These are phyloP conservation scores for Plenodomus biglobosus DNA, from an alignment of 2,329 filamentous ascomycete genomes.

Conservation along the genomic window DNA sequence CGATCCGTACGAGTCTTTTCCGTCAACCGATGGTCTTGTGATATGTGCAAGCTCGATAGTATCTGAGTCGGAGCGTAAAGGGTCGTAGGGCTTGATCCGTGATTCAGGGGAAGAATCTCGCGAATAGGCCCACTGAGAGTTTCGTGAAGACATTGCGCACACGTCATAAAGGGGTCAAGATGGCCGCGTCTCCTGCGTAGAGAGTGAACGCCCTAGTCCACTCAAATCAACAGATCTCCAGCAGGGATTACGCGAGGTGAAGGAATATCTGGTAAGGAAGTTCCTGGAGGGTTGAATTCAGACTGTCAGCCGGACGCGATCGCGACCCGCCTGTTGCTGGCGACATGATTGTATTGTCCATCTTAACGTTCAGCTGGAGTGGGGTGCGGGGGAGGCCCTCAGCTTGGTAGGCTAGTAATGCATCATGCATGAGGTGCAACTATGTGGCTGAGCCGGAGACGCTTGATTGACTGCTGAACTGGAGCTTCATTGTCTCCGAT, in stretches of 20 bases:
- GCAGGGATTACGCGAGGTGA: neutral
- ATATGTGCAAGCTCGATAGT: conserved; percentile 34
- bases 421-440: conserved; percentile 11
- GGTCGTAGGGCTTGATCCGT: conserved; percentile 28
- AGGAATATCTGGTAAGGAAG: neutral
- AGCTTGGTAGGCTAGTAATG: conserved; percentile 4
- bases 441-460: conserved; percentile 9
- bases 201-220: neutral
- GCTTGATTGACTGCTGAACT: neutral
- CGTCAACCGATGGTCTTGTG: conserved; percentile 11
- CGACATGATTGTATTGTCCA: neutral
- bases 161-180: neutral
- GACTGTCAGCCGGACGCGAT: neutral
- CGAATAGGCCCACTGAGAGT: conserved; percentile 19
- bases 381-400: conserved; percentile 8
- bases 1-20: conserved; percentile 9
- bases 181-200: conserved; percentile 4
- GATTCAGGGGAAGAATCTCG: conserved; percentile 28
- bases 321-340: too few relatives aligned
- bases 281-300: neutral
- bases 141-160: conserved; percentile 27
- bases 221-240: neutral
- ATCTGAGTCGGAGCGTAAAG: conserved; percentile 29
- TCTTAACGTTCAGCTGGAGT: conserved; percentile 1
- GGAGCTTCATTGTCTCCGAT: neutral